These are phyloP conservation scores for Centella asiatica DNA, from an alignment of 129 eudicot species.

Conservation along the genomic window DNA sequence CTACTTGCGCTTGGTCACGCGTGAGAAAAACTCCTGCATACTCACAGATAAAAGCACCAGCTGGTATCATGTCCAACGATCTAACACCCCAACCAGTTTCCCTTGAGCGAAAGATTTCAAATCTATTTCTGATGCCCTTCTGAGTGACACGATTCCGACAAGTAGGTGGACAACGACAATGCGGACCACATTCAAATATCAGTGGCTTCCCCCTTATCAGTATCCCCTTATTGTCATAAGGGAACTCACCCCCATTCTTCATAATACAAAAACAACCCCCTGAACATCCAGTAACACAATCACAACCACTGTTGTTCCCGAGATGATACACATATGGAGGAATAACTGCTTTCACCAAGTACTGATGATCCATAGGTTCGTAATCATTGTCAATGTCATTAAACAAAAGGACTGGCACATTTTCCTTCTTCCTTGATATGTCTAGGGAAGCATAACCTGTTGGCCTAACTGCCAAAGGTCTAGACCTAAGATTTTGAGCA, in stretches of 20 bases:
- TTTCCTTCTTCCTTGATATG: slow-evolving; percentile 54
- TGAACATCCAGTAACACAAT: slow-evolving; percentile 45
- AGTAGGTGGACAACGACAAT: slow-evolving; percentile 55
- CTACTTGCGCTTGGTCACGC: slow-evolving; percentile 49
- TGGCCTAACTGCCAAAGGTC: slow-evolving; percentile 47
- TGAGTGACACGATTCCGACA: slow-evolving; percentile 67
- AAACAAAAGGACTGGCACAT: slow-evolving; percentile 43
- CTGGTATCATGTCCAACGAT: slow-evolving; percentile 64
- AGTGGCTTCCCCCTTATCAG: slow-evolving; percentile 53
- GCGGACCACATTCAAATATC: slow-evolving; percentile 62
- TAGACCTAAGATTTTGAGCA: slow-evolving; percentile 46
- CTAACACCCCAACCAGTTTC: slow-evolving; percentile 89
- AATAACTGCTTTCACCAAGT: slow-evolving; percentile 41
- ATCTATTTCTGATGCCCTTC: slow-evolving; percentile 48
- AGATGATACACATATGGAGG: slow-evolving; percentile 46
- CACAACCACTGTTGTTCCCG: slow-evolving; percentile 44
- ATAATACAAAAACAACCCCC: slow-evolving; percentile 46
- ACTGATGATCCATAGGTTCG: slow-evolving; percentile 55
- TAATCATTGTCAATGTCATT: slow-evolving; percentile 59
- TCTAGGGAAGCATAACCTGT: slow-evolving; percentile 54
- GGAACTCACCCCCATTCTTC: slow-evolving; percentile 65
- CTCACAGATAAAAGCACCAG: slow-evolving; percentile 76
- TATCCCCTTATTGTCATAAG: slow-evolving; percentile 56
- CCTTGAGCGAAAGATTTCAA: slow-evolving; percentile 69
- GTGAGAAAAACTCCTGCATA: slow-evolving; percentile 73